Conservation (phyloP, 495 filamentous ascomycete genomes). For the Aspergillus diversus region DNA sequence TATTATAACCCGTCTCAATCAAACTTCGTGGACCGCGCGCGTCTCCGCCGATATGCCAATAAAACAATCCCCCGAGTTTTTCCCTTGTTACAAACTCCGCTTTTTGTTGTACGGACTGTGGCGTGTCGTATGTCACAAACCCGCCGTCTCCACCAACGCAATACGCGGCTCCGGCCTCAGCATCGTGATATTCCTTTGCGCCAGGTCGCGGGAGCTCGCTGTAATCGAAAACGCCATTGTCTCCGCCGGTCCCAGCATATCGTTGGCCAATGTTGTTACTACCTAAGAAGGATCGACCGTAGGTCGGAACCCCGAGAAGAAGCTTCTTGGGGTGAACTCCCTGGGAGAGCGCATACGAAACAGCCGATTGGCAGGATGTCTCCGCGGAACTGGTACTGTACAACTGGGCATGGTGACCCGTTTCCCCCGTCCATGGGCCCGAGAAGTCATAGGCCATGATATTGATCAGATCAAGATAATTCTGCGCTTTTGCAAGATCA, state of each 20-base stretch:
- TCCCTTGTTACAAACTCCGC: constrained; percentile 77
- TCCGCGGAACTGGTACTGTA: constrained; percentile 60
- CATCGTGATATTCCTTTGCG: constrained; percentile 70
- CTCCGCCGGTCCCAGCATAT: constrained; percentile 67
- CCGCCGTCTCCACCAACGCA: constrained; percentile 82
- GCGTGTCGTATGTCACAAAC: constrained; percentile 86
- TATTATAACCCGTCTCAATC: constrained; percentile 73
- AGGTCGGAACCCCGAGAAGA: constrained; percentile 78
- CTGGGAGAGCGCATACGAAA: constrained; percentile 65
- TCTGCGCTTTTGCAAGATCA: constrained; percentile 64
- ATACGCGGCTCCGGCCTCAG: constrained; percentile 68
- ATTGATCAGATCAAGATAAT: constrained; percentile 78
- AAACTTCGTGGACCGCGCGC: constrained; percentile 68
- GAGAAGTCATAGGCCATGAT: constrained; percentile 87
- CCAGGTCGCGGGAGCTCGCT: constrained; percentile 72
- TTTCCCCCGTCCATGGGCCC: constrained; percentile 71
- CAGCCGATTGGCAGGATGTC: constrained; percentile 66
- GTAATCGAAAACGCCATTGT: constrained; percentile 86
- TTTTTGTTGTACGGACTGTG: constrained; percentile 81
- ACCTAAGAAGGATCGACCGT: constrained; percentile 79
- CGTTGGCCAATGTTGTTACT: constrained; percentile 64
- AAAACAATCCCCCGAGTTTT: constrained; percentile 82
- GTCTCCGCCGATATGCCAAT: constrained; percentile 89
- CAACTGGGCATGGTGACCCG: constrained; percentile 81
- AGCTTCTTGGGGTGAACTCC: constrained; percentile 77